Evolutionary conservation across 1,139 yeast genomes (phyloP), one percentile per base, ranked within the genome.

Genomic region (Blastobotrys raffinosifermentans): DNA sequence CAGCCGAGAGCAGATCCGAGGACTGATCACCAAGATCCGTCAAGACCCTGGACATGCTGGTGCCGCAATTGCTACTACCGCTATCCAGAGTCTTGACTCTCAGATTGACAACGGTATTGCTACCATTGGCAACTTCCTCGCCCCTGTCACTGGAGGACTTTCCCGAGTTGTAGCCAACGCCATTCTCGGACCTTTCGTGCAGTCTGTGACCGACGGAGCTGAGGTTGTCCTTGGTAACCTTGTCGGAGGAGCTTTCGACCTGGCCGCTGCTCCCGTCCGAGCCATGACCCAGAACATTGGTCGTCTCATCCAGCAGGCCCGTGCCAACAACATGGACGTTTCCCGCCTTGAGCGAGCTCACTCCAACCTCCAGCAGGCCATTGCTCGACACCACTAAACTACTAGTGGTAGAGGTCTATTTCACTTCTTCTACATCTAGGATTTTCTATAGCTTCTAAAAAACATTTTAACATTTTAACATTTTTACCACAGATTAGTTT

Each of bases 171-270:
- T 51, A 26, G 56, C 47, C 16, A 35, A 43, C 38, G 21, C 44
- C 31, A 34, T 54, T 6, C 48, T 53, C 3, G 60, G 59, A 8
- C 59, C 60, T 23, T 44, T 54, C 29, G 50, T 49, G 14, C 59
- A 55, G 45, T 47, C 58, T 11, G 48, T 55, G 16, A 55, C 58
- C 43, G 50, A 55, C 44, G 60, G 60, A 20, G 55, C 55, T 29
- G 57, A 54, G 42, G 59, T 51, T 6, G 33, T 51, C 15, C 39
- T 51, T 10, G 39, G 50, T 32, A 53, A 51, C 40, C 22, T 47
- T 10, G 35, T 45, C 21, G 45, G 48, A 11, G 45, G 40, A 6
- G 35, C 42, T 14, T 26, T 34, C 7, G 49, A 46, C 31, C 20
- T 23, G 15, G 40, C 32, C 10, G 25, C 38, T 14, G 34, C 35